Percentiles rank a stretch among this genome's conserved stretches.
Conservation (phyloP, 257 asterid species). For the Marsdenia floribunda region DNA sequence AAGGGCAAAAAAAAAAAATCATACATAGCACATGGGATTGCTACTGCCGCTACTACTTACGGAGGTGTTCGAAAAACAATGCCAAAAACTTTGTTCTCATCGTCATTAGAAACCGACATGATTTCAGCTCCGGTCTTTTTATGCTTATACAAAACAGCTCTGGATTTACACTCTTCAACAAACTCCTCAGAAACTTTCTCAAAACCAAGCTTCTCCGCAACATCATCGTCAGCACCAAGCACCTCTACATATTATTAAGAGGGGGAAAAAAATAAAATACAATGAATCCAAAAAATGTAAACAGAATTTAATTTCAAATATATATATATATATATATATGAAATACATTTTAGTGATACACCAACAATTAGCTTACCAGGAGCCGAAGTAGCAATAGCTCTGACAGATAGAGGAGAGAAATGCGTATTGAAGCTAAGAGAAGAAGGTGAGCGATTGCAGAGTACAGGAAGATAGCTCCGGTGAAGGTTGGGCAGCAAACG, state of each 20-base stretch:
- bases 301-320: neutral
- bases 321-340: neutral
- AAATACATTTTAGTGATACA: neutral
- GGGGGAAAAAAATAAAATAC: neutral
- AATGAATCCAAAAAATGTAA: neutral
- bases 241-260: conserved; percentile 25
- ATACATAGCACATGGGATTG: neutral
- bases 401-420: conserved; percentile 45
- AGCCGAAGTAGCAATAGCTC: conserved; percentile 71
- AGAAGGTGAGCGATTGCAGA: conserved; percentile 38
- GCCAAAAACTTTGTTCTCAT: conserved; percentile 95
- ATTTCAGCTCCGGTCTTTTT: conserved; percentile 94
- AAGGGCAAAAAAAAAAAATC: neutral
- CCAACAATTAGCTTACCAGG: conserved; percentile 28
- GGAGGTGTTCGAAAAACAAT: conserved; percentile 95
- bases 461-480: conserved; percentile 40
- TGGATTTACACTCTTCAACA: conserved; percentile 89
- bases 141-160: conserved; percentile 87
- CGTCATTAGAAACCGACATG: conserved; percentile 90
- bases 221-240: conserved; percentile 70
- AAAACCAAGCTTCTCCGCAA: conserved; percentile 81
- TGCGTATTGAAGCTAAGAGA: conserved; percentile 37
- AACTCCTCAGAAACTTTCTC: conserved; percentile 85
- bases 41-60: conserved; percentile 39
- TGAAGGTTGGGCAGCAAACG: conserved; percentile 41